phyloP scores from a whole-genome alignment of 768 basidiomycete species.

The Dentipellis fragilis region DNA sequence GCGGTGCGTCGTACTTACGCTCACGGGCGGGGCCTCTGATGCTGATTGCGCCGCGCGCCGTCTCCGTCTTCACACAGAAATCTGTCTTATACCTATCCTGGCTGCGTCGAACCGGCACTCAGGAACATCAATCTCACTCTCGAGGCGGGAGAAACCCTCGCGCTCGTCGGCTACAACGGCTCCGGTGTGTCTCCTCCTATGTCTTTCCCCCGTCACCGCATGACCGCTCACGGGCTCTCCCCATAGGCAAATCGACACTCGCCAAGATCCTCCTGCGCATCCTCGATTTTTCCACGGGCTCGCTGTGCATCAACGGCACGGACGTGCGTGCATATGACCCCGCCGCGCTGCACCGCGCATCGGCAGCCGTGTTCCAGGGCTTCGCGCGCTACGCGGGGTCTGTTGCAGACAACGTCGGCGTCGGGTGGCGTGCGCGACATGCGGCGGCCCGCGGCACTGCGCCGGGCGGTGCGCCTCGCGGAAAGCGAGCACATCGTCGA shows the following conservation, averaged over 20 bases:
- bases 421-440: conserved; percentile 66
- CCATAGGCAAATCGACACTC: conserved; percentile 75
- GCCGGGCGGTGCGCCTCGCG: conserved; percentile 58
- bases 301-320: conserved; percentile 57
- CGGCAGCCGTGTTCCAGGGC: conserved; percentile 78
- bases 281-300: conserved; percentile 62
- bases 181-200: conserved; percentile 38
- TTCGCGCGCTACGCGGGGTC: conserved; percentile 76
- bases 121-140: conserved; percentile 61
- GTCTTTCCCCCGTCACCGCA: not conserved
- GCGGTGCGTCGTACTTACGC: conserved; percentile 33
- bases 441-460: conserved; percentile 43
- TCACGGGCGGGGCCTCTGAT: not conserved
- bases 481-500: conserved; percentile 60
- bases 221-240: not conserved
- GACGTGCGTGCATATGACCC: conserved; percentile 61
- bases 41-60: not conserved
- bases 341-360: conserved; percentile 60
- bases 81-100: conserved; percentile 75
- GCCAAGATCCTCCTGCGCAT: conserved; percentile 76
- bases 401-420: conserved; percentile 76
- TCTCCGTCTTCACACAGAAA: conserved; percentile 24
- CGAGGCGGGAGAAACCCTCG: conserved; percentile 68
- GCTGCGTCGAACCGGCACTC: conserved; percentile 55
- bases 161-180: conserved; percentile 79